Evolutionary conservation across 805 yeast species (phyloP), one percentile per base, ranked within the genome.

Genomic region (Ogataea pignaliae): DNA sequence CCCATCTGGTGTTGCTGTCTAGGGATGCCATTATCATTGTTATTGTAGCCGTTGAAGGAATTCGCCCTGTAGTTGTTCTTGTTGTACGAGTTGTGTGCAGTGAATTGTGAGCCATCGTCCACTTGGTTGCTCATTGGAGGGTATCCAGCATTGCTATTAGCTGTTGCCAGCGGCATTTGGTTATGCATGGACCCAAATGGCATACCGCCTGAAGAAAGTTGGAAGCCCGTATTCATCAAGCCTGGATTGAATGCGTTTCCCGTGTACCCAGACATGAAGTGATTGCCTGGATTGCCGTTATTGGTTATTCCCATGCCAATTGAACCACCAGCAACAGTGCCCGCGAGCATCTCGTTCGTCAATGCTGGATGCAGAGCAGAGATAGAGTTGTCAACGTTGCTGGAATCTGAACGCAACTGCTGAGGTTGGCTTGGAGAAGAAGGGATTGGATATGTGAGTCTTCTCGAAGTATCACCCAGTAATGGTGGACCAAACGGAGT

Each of bases 401-500:
- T 13, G 12, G 39, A 37, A 41, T 35, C 41, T 18, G 42, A 29
- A 26, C 46, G 37, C 30, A 32, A 36, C 34, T 43, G 49, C 29
- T 41, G 45, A 18, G 34, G 37, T 37, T 46, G 45, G 40, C 46
- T 36, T 12, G 56, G 53, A 6, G 40, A 29, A 30, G 29, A 15
- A 30, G 29, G 14, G 13, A 51, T 26, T 17, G 59, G 60, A 34
- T 59, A 59, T 26, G 60, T 56, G 54, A 69, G 56, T 55, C 74
- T 73, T 48, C 78, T 67, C 43, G 73, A 74, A 16, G 72, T 60
- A 37, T 73, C 75, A n/a, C 53, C 55, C 10, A 54, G 36, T 18
- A 54, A 48, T 2, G 62, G 61, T 31, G 61, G 59, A 3, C 56
- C 55, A 38, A 59, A 48, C 17, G 53, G 45, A 9, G 40, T 15